phyloP scores from a whole-genome alignment of 129 eudicot genomes.

The Deinandra increscens region DNA sequence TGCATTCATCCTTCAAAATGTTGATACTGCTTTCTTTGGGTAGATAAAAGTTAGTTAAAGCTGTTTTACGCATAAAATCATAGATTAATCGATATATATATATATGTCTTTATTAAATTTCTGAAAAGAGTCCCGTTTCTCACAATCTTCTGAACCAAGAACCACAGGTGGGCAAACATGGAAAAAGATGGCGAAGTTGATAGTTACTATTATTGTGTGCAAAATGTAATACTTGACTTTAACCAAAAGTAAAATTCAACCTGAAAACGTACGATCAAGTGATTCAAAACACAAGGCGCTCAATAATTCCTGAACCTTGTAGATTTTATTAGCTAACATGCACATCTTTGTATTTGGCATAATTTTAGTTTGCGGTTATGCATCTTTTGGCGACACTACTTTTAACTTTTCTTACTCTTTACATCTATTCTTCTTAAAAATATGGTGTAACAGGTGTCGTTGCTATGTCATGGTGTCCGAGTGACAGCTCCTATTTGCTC shows the following conservation, averaged over 20 bases:
- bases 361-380: background rate
- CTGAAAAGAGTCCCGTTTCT: background rate
- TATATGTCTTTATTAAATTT: background rate
- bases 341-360: background rate
- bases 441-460: slow-evolving; percentile 73
- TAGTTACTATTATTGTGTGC: background rate
- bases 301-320: background rate
- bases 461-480: slow-evolving; percentile 98
- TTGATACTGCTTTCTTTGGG: background rate
- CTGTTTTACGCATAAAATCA: background rate
- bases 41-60: background rate
- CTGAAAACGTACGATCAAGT: background rate
- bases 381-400: background rate
- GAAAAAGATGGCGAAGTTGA: background rate
- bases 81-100: background rate
- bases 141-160: background rate
- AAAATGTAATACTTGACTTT: background rate
- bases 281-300: background rate
- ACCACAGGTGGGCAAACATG: background rate
- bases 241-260: background rate
- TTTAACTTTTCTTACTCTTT: background rate
- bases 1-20: background rate
- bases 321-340: background rate
- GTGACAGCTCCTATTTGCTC: slow-evolving; percentile 87
- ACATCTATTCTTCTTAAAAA: background rate